Percentiles rank a stretch among this genome's conserved stretches.
Evolutionary conservation across 176 grass and related monocot genomes (phyloP).

Genomic region (Aegilops umbellulata): DNA sequence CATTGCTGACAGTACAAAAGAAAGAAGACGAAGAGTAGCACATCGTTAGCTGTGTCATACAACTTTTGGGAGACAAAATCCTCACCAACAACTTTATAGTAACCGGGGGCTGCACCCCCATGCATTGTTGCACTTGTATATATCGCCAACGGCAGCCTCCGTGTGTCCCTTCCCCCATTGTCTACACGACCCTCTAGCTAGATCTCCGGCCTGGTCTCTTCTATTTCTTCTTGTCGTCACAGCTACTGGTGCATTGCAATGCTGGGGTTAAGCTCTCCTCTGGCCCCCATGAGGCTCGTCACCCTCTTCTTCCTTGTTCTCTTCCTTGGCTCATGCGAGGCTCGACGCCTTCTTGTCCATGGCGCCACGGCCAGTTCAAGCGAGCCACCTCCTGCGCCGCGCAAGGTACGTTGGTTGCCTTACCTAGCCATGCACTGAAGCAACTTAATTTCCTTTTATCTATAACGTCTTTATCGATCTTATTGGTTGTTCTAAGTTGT

Average conservation of each 20-base stretch:
- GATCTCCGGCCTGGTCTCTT: not conserved
- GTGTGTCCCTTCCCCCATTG: not conserved
- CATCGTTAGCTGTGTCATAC: constrained; percentile 27
- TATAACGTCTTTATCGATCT: not conserved
- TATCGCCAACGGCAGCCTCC: constrained; percentile 44
- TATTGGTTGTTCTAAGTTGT: not conserved
- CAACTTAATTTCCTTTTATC: not conserved
- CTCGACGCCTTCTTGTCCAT: constrained; percentile 18
- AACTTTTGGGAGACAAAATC: constrained; percentile 30
- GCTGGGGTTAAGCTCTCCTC: constrained; percentile 5
- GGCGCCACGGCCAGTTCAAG: constrained; percentile 4
- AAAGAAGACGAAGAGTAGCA: constrained; percentile 14
- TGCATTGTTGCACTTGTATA: constrained; percentile 44
- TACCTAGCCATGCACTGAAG: not conserved
- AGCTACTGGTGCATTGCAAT: constrained; percentile 17
- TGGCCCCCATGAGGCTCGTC: constrained; percentile 24
- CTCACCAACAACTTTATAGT: constrained; percentile 26
- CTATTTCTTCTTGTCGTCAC: not conserved
- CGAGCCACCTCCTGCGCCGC: constrained; percentile 9
- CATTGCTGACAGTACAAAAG: constrained; percentile 1
- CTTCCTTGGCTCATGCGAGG: constrained; percentile 39
- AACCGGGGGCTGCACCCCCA: constrained; percentile 21
- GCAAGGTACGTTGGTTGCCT: constrained; percentile 54
- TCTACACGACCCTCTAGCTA: constrained; percentile 17
- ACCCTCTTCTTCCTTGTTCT: constrained; percentile 40